These are phyloP conservation scores for Hondaea fermentalgiana DNA, from an alignment of 108 stramenopile genomes.

Conservation along the genomic window DNA sequence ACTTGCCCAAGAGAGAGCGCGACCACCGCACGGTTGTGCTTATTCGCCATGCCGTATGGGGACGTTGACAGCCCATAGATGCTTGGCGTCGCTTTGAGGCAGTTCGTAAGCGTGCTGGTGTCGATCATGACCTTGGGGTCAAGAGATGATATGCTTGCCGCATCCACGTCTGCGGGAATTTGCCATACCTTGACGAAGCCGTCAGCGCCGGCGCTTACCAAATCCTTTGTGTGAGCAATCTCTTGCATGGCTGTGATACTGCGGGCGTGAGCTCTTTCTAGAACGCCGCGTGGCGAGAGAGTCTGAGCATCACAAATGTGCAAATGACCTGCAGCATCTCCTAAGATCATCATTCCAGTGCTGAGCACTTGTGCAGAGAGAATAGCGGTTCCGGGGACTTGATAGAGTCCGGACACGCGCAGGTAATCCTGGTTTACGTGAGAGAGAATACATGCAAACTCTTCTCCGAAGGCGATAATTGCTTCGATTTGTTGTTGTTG, in stretches of 20 bases:
- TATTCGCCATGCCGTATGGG: background rate
- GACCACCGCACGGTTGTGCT: background rate
- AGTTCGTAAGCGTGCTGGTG: background rate
- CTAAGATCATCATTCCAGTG: background rate
- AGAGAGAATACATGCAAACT: background rate
- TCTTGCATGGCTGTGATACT: background rate
- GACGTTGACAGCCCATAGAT: background rate
- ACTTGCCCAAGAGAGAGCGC: background rate
- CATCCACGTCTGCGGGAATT: background rate
- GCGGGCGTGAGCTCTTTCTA: background rate
- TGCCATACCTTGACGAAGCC: background rate
- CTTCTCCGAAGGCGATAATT: background rate
- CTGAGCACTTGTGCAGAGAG: background rate
- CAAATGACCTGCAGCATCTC: background rate
- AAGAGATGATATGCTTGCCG: background rate
- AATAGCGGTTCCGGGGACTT: background rate
- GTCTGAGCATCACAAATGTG: background rate
- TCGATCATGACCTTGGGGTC: background rate
- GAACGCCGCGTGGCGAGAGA: background rate
- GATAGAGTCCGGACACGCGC: background rate
- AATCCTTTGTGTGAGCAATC: background rate
- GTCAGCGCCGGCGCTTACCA: background rate
- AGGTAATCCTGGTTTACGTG: background rate
- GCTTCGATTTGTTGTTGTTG: no score
- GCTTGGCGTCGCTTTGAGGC: background rate